phyloP scores from a whole-genome alignment of 345 rosid species.

The Rhodamnia argentea region DNA sequence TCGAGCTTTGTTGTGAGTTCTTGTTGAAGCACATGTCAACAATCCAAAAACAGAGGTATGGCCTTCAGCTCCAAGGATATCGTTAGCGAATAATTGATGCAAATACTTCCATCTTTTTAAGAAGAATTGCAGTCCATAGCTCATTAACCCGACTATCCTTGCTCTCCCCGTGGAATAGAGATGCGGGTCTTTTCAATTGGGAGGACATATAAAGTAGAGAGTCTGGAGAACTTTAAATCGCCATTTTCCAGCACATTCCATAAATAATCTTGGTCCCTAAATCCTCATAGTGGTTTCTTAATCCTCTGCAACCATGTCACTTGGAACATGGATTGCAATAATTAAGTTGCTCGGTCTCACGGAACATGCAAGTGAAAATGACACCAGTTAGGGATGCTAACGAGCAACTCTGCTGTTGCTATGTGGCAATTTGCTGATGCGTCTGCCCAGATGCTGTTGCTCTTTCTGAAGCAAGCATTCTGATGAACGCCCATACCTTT shows the following conservation, averaged over 20 bases:
- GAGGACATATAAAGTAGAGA: not conserved
- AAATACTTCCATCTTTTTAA: not conserved
- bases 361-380: not conserved
- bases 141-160: not conserved
- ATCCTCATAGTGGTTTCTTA: not conserved
- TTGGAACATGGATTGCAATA: not conserved
- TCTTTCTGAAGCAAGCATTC: not conserved
- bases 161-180: not conserved
- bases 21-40: constrained; percentile 52
- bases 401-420: not conserved
- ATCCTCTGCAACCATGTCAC: not conserved
- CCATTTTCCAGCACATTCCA: not conserved
- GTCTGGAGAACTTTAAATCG: not conserved
- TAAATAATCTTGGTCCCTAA: not conserved
- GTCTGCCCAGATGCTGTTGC: not conserved
- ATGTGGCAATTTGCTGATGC: not conserved
- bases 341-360: not conserved
- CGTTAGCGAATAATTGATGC: not conserved
- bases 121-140: not conserved
- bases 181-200: not conserved
- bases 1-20: constrained; percentile 57
- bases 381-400: not conserved
- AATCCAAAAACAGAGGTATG: constrained; percentile 64
- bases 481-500: not conserved
- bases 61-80: not conserved